A percentile compares a stretch with the other conserved stretches of the same genome.
These are phyloP conservation scores for Suillus weaverae DNA, from an alignment of 768 basidiomycete genomes.

Conservation along the genomic window DNA sequence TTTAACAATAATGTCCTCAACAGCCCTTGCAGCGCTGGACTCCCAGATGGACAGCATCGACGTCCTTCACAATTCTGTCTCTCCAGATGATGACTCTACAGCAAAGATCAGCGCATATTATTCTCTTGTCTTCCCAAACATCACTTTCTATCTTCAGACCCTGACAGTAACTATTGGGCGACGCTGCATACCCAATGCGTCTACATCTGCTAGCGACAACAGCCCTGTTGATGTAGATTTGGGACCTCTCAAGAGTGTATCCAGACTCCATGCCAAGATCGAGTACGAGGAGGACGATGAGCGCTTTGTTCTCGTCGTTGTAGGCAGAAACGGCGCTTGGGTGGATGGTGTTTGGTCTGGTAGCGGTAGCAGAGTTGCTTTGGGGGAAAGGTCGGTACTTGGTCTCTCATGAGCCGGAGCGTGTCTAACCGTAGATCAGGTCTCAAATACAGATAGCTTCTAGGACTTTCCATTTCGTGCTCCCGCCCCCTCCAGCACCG, in stretches of 20 bases:
- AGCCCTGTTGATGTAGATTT: constrained; percentile 84
- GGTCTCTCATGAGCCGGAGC: not conserved
- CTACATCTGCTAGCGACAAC: constrained; percentile 52
- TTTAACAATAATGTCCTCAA: constrained; percentile 24
- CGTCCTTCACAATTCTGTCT: not conserved
- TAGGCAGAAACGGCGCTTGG: constrained; percentile 98
- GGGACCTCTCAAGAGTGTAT: constrained; percentile 95
- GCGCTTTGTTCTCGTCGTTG: constrained; percentile 84
- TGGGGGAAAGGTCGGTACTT: constrained; percentile 72
- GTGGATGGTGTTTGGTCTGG: constrained; percentile 97
- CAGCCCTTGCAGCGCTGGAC: constrained; percentile 3
- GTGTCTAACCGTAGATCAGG: constrained; percentile 41
- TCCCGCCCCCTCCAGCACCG: constrained; percentile 82
- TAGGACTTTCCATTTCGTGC: constrained; percentile 93
- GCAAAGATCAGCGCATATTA: constrained; percentile 93
- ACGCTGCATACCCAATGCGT: constrained; percentile 64
- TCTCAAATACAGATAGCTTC: constrained; percentile 97
- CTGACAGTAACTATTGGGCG: constrained; percentile 93
- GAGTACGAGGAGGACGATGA: constrained; percentile 91
- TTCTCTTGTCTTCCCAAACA: constrained; percentile 89
- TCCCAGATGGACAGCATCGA: constrained; percentile 1
- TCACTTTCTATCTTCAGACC: constrained; percentile 97
- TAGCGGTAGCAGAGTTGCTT: constrained; percentile 80
- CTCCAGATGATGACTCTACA: constrained; percentile 36
- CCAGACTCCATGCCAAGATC: constrained; percentile 94